phyloP scores from a whole-genome alignment of 1,139 yeast species.

The Debaryomyces coudertii region DNA sequence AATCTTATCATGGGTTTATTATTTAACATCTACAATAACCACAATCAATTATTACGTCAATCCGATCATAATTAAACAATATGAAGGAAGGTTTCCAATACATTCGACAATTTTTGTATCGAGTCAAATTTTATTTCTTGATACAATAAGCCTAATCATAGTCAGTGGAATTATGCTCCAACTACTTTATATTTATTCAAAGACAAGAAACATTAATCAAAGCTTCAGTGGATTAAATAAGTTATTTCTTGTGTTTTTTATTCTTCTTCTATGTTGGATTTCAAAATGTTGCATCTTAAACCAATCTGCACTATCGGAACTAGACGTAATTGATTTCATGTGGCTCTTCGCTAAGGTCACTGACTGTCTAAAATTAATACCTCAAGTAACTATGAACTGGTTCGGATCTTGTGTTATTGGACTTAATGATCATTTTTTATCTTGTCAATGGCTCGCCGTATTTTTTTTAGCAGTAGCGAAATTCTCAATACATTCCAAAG shows the following conservation, averaged over 20 bases:
- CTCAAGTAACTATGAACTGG: slow-evolving; percentile 37
- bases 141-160: slow-evolving; percentile 18
- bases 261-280: slow-evolving; percentile 14
- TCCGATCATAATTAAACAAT: slow-evolving; percentile 17
- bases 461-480: slow-evolving; percentile 11
- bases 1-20: slow-evolving; percentile 19
- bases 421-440: slow-evolving; percentile 16
- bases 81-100: slow-evolving; percentile 24
- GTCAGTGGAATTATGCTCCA: slow-evolving; percentile 20
- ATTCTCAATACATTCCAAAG: slow-evolving; percentile 9
- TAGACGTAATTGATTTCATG: slow-evolving; percentile 33
- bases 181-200: slow-evolving; percentile 18
- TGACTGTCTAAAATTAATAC: slow-evolving; percentile 22
- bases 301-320: slow-evolving; percentile 14
- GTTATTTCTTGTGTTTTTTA: slow-evolving; percentile 13
- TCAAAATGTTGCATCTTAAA: slow-evolving; percentile 7
- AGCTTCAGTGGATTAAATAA: slow-evolving; percentile 23
- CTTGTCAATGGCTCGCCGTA: slow-evolving; percentile 15
- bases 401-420: slow-evolving; percentile 24
- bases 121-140: slow-evolving; percentile 17
- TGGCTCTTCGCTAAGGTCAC: slow-evolving; percentile 30
- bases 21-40: slow-evolving; percentile 16
- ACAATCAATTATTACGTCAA: slow-evolving; percentile 19
- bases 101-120: slow-evolving; percentile 19
- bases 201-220: slow-evolving; percentile 28